Conservation (phyloP, 441 rosid species). For the Arabidopsis hybrid region DNA sequence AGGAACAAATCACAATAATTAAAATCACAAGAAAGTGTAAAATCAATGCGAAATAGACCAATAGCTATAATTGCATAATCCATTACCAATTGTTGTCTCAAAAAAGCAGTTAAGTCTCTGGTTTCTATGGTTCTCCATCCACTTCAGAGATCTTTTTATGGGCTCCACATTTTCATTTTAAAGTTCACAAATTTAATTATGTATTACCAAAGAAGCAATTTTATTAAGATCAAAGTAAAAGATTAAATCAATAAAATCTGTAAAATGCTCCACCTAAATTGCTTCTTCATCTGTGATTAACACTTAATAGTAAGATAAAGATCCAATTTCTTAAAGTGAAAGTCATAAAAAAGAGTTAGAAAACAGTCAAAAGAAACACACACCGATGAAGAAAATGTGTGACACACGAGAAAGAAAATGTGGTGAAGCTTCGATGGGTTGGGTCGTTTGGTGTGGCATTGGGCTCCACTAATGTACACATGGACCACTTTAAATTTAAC, state of each 20-base stretch:
- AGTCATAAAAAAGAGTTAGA: neutral
- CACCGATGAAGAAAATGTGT: no score
- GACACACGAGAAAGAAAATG: slow-evolving; percentile 21
- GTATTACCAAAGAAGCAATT: neutral
- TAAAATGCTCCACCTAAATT: neutral
- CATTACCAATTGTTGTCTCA: slow-evolving; percentile 20
- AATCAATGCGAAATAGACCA: slow-evolving; percentile 19
- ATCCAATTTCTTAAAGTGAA: slow-evolving; percentile 4
- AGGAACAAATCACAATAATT: neutral
- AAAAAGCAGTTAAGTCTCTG: slow-evolving; percentile 14
- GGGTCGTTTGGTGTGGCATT: slow-evolving; percentile 37
- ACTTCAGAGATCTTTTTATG: slow-evolving; percentile 1
- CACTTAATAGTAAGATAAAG: slow-evolving; percentile 19
- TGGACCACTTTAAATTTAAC: slow-evolving; percentile 31
- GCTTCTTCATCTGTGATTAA: slow-evolving; percentile 11
- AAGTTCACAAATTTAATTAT: neutral
- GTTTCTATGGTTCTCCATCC: slow-evolving; percentile 8
- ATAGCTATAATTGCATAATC: slow-evolving; percentile 22
- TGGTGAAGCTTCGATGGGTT: slow-evolving; percentile 29
- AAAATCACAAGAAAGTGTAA: slow-evolving; percentile 7
- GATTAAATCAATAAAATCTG: neutral
- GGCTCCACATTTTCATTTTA: slow-evolving; percentile 5
- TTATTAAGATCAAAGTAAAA: slow-evolving; percentile 2
- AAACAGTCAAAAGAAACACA: slow-evolving; percentile 39
- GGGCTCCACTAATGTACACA: slow-evolving; percentile 36